A percentile compares a stretch with the other conserved stretches of the same genome.
phyloP scores from a whole-genome alignment of 2,329 filamentous ascomycete genomes.

The Pseudocercospora cruenta region DNA sequence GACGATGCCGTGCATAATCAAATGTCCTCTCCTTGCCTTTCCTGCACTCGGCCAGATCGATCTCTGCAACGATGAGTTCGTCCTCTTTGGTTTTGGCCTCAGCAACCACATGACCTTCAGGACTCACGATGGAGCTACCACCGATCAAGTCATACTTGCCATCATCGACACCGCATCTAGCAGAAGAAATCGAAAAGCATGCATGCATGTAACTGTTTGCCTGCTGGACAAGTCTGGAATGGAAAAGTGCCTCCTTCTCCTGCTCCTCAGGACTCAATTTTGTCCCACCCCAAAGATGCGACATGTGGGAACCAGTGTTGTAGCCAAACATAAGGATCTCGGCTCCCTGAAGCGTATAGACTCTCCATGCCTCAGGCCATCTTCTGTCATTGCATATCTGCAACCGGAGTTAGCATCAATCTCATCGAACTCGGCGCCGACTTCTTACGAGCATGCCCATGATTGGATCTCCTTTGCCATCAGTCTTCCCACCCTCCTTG shows the following conservation, averaged over 20 bases:
- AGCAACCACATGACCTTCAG: conserved; percentile 55
- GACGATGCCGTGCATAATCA: conserved; percentile 50
- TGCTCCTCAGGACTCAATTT: conserved; percentile 50
- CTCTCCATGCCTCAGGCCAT: conserved; percentile 59
- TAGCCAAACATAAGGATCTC: conserved; percentile 56
- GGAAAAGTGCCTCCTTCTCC: conserved; percentile 54
- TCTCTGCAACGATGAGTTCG: conserved; percentile 56
- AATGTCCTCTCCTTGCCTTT: conserved; percentile 54
- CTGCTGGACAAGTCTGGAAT: conserved; percentile 57
- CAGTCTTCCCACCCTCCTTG: conserved; percentile 31
- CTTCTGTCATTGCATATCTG: conserved; percentile 56
- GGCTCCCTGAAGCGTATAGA: conserved; percentile 56
- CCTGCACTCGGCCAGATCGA: conserved; percentile 54
- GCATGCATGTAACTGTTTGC: conserved; percentile 58
- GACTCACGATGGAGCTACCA: conserved; percentile 53
- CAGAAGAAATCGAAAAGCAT: conserved; percentile 55
- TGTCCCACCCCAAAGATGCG: conserved; percentile 50
- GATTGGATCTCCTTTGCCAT: conserved; percentile 54
- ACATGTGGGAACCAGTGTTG: conserved; percentile 47
- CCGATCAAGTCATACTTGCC: conserved; percentile 55
- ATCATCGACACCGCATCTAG: conserved; percentile 57
- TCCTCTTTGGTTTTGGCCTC: conserved; percentile 54
- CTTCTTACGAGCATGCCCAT: conserved; percentile 53
- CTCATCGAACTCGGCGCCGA: conserved; percentile 27
- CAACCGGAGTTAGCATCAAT: not conserved